Percentiles rank a stretch among this genome's conserved stretches.
Evolutionary conservation across 2,329 filamentous ascomycete genomes (phyloP).

Genomic region (Penicillium sp.): DNA sequence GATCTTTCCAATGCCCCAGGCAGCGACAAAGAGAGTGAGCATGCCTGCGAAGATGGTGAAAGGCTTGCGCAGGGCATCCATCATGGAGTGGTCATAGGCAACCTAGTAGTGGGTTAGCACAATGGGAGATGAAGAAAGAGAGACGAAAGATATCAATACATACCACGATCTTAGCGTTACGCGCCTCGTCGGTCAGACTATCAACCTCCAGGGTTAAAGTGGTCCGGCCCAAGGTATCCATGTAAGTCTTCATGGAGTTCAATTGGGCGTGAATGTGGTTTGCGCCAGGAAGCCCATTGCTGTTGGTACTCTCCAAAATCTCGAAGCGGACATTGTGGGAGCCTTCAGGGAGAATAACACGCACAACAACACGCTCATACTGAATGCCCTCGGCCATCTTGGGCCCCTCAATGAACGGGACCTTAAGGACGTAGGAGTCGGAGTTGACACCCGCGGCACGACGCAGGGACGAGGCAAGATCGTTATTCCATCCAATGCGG

Average conservation of each 20-base stretch:
- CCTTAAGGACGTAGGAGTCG: constrained; percentile 78
- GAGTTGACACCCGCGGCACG: constrained; percentile 52
- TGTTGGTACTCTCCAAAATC: constrained; percentile 68
- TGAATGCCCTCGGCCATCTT: constrained; percentile 81
- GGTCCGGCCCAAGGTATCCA: constrained; percentile 89
- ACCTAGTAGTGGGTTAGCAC: constrained; percentile 45
- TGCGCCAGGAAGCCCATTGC: constrained; percentile 67
- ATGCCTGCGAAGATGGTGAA: constrained; percentile 73
- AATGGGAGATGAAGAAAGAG: not conserved
- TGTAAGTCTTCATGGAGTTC: constrained; percentile 78
- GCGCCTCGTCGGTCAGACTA: constrained; percentile 87
- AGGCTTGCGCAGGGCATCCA: constrained; percentile 79
- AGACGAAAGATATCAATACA: constrained; percentile 1
- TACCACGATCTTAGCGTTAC: constrained; percentile 75
- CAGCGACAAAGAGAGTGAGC: constrained; percentile 69
- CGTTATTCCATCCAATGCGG: constrained; percentile 91
- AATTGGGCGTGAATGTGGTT: constrained; percentile 54
- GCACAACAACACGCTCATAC: constrained; percentile 77
- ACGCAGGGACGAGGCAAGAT: constrained; percentile 74
- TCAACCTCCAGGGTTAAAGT: constrained; percentile 74
- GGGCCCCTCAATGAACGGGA: constrained; percentile 91
- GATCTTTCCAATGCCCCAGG: constrained; percentile 73
- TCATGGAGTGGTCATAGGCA: constrained; percentile 78
- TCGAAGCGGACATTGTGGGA: constrained; percentile 63
- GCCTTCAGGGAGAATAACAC: constrained; percentile 86